Conservation (phyloP, 2,329 filamentous ascomycete species). For the Fusarium albosuccineum region DNA sequence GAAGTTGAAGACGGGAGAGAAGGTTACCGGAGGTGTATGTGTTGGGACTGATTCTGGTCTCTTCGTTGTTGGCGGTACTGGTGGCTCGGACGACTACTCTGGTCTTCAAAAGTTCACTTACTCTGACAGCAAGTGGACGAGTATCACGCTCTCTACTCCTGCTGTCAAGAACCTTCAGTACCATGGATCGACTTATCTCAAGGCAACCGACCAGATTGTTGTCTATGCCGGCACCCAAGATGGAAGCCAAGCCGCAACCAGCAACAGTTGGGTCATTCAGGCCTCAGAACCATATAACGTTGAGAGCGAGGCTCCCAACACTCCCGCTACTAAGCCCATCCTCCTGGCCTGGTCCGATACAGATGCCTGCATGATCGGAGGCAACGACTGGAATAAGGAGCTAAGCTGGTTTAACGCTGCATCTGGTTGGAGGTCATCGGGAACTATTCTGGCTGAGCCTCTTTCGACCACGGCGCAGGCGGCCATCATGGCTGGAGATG, state of each 20-base stretch:
- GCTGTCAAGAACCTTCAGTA: conserved; percentile 77
- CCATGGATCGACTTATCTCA: conserved; percentile 83
- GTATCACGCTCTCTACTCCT: conserved; percentile 56
- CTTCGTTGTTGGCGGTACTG: conserved; percentile 84
- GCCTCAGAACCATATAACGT: conserved; percentile 75
- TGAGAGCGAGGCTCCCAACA: conserved; percentile 69
- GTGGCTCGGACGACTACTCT: conserved; percentile 67
- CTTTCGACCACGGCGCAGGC: conserved; percentile 69
- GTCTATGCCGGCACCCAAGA: conserved; percentile 83
- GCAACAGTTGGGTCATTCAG: conserved; percentile 81
- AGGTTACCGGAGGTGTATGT: conserved; percentile 82
- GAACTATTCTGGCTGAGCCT: conserved; percentile 71
- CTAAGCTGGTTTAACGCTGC: conserved; percentile 79
- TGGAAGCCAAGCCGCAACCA: conserved; percentile 68
- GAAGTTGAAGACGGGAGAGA: conserved; percentile 72
- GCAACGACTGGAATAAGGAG: conserved; percentile 69
- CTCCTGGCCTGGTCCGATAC: conserved; percentile 80
- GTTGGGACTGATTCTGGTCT: conserved; percentile 79
- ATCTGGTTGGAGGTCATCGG: conserved; percentile 75
- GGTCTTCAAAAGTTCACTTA: conserved; percentile 80
- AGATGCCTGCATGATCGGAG: conserved; percentile 81
- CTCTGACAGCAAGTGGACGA: conserved; percentile 66
- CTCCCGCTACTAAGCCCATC: conserved; percentile 74
- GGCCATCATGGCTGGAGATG: conserved; percentile 76
- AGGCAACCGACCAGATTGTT: conserved; percentile 77